These are phyloP conservation scores for Basidiobolus meristosporus DNA, from an alignment of 371 early-diverging fungal genomes.

Conservation along the genomic window DNA sequence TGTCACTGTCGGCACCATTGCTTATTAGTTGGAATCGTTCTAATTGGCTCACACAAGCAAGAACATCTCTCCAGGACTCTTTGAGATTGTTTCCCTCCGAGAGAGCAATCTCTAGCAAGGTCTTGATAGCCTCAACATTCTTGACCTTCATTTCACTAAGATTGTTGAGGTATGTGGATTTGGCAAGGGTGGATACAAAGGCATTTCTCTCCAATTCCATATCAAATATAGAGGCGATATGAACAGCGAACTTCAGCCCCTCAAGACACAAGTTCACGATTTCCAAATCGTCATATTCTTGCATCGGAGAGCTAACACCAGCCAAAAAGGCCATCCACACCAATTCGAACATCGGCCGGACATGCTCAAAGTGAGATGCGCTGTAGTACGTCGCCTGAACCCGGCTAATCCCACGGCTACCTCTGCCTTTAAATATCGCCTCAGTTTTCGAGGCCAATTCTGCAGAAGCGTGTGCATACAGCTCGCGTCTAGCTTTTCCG, in stretches of 20 bases:
- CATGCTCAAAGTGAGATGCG: conserved; percentile 75
- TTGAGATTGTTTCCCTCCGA: conserved; percentile 66
- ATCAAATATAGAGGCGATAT: conserved; percentile 68
- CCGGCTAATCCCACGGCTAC: not conserved
- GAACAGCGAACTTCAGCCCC: conserved; percentile 64
- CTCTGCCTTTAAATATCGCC: conserved; percentile 6
- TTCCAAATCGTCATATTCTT: conserved; percentile 59
- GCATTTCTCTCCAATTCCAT: conserved; percentile 75
- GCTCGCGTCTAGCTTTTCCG: conserved; percentile 15
- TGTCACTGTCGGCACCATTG: conserved; percentile 13
- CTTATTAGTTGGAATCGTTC: conserved; percentile 54
- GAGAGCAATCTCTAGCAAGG: conserved; percentile 62
- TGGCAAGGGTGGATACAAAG: conserved; percentile 71
- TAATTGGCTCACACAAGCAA: conserved; percentile 72
- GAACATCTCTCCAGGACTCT: conserved; percentile 76
- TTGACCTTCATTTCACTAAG: conserved; percentile 66
- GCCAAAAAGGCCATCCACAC: conserved; percentile 83
- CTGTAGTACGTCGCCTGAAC: conserved; percentile 16
- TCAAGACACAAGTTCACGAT: conserved; percentile 45
- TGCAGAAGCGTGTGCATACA: conserved; percentile 23
- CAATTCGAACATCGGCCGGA: conserved; percentile 78
- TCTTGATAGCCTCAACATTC: conserved; percentile 73
- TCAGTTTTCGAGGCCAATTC: conserved; percentile 35
- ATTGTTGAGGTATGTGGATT: conserved; percentile 68
- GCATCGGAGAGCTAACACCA: conserved; percentile 65